Conservation (phyloP, 257 asterid species). For the Primulina huaijiensis region DNA sequence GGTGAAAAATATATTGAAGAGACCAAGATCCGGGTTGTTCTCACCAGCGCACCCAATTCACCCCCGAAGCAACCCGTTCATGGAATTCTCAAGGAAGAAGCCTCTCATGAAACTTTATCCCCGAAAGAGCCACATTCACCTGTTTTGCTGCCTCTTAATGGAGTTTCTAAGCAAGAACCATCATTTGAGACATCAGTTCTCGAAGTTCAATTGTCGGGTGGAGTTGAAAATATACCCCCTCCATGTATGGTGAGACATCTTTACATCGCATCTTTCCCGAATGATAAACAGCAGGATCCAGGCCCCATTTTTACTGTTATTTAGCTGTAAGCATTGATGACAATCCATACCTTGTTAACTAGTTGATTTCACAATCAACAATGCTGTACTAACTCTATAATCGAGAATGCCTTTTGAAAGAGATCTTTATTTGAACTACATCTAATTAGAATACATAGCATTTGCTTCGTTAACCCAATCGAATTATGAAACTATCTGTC, state of each 20-base stretch:
- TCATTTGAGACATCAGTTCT: constrained; percentile 33
- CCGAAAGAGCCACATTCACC: constrained; percentile 47
- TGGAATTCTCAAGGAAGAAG: constrained; percentile 44
- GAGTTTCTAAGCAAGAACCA: constrained; percentile 57
- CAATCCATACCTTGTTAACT: no score
- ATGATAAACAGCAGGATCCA: background rate
- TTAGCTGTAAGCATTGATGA: background rate
- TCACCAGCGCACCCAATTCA: constrained; percentile 49
- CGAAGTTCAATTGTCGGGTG: constrained; percentile 41
- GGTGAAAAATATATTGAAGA: constrained; percentile 64
- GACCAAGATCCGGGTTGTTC: constrained; percentile 71
- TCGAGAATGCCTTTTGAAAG: no score
- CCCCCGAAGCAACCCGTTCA: constrained; percentile 44
- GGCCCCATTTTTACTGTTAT: constrained; percentile 9
- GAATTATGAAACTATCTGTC: constrained; percentile 1
- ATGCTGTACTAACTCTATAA: no score
- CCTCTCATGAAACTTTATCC: constrained; percentile 30
- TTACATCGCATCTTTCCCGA: constrained; percentile 7
- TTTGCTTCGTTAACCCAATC: no score
- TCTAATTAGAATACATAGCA: no score
- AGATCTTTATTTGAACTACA: no score
- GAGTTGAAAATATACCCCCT: constrained; percentile 44
- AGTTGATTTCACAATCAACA: no score
- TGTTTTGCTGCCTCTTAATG: constrained; percentile 53
- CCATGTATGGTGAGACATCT: constrained; percentile 39